Conservation (phyloP, 1,284 basidiomycete species). For the Malassezia cuniculi region DNA sequence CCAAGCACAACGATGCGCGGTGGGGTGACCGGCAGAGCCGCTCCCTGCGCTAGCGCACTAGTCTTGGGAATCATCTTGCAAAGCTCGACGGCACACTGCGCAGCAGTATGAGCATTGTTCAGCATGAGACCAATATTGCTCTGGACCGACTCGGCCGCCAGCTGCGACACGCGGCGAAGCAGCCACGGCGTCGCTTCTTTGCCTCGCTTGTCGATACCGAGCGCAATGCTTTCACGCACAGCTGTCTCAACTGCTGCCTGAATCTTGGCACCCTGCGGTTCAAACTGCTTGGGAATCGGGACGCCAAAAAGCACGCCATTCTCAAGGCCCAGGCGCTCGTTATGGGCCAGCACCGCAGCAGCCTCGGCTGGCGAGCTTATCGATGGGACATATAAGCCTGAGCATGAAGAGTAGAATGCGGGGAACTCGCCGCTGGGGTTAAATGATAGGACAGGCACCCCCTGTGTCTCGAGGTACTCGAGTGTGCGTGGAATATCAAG, state of each 20-base stretch:
- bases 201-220: conserved; percentile 66
- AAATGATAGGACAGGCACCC: conserved; percentile 78
- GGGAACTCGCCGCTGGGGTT: conserved; percentile 62
- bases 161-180: conserved; percentile 65
- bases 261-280: conserved; percentile 57
- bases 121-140: conserved; percentile 75
- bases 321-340: conserved; percentile 51
- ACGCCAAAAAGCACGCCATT: conserved; percentile 59
- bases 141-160: conserved; percentile 55
- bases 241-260: conserved; percentile 75
- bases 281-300: conserved; percentile 71
- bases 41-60: neutral
- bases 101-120: conserved; percentile 79
- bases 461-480: conserved; percentile 92
- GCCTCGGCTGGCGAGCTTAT: conserved; percentile 17
- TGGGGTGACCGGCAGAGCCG: neutral
- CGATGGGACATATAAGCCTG: conserved; percentile 61
- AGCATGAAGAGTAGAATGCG: conserved; percentile 76
- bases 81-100: conserved; percentile 64
- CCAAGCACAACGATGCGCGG: conserved; percentile 26
- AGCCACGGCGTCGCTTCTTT: conserved; percentile 96
- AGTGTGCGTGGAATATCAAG: conserved; percentile 77
- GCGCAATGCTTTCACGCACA: conserved; percentile 65
- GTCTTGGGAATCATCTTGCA: neutral
- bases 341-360: conserved; percentile 49